A percentile compares a stretch with the other conserved stretches of the same genome.
Evolutionary conservation across 2,329 filamentous ascomycete genomes (phyloP).

Genomic region (Xylaria sp.): DNA sequence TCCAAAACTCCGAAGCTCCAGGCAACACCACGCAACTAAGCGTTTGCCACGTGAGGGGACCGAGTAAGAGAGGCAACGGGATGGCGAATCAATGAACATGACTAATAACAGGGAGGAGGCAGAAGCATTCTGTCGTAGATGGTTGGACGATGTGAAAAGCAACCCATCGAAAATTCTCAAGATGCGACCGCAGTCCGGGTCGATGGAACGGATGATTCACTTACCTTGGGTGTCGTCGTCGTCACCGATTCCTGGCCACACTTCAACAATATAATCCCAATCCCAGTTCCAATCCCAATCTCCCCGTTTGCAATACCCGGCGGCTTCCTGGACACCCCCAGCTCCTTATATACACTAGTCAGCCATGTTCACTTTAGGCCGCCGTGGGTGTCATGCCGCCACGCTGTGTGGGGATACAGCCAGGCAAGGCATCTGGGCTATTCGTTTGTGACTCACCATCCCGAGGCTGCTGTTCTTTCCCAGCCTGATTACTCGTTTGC

Average conservation of each 20-base stretch:
- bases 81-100: conserved; percentile 1
- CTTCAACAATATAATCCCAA: conserved; percentile 46
- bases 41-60: conserved; percentile 30
- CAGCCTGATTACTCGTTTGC: conserved; percentile 16
- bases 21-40: conserved; percentile 26
- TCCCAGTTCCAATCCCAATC: conserved; percentile 43
- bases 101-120: conserved; percentile 16
- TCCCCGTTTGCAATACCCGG: not conserved
- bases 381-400: conserved; percentile 24
- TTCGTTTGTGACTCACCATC: conserved; percentile 28
- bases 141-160: conserved; percentile 10
- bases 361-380: conserved; percentile 29
- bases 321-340: conserved; percentile 2
- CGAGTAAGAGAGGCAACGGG: not conserved
- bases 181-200: not conserved
- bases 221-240: conserved; percentile 33
- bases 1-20: conserved; percentile 22
- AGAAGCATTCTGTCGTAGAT: conserved; percentile 13
- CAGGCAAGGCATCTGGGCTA: conserved; percentile 12
- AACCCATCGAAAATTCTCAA: not conserved
- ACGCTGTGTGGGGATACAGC: conserved; percentile 9
- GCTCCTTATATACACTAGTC: conserved; percentile 36
- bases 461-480: conserved; percentile 13
- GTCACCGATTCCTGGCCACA: conserved; percentile 39
- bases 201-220: conserved; percentile 25